Evolutionary conservation across 2,329 filamentous ascomycete species (phyloP), one percentile per base, ranked within the genome.

Genomic region (Diplodia intermedia): DNA sequence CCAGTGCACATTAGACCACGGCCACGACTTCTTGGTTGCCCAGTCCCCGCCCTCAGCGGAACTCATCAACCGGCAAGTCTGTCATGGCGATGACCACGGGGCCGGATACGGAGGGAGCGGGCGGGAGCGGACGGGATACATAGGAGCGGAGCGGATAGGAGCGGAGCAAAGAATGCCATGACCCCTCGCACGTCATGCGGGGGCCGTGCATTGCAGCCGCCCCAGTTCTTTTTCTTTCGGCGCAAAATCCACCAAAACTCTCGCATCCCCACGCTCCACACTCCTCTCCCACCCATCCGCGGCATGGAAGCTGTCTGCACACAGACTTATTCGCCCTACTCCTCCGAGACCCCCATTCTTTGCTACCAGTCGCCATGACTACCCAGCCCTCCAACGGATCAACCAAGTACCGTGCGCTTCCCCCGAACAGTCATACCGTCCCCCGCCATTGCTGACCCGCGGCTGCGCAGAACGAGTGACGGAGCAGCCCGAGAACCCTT

Each of bases 401-500:
- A 33, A 18, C 8, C 66, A 68, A 68, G 40, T 68, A 68, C 52
- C 12, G 66, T 68, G 31, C 66, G 66, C n/a, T 15, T 36, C 57
- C 12, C 56, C 23, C 26, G 23, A 15, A 61, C 31, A 67, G 55
- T 62, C 66, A 54, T 33, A 20, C 50, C 12, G 2, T 26, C 2
- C 2, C 23, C 23, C 14, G n/a, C 33, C 4, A n/a, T 31, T 20
- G 33, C 66, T 68, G n/a, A 68, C 66, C 15, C 38, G 50, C 38
- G 43, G 12, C 29, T 3, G 2, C 20, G 9, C 57, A 68, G 66
- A 63, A 50, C 20, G 66, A 56, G 47, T 68, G 20, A 56, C 56
- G 20, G 66, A 68, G 67, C 93, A 97, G 80, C 89, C 91, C 75
- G 94, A 97, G 82, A 99, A 98, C 81, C 94, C 94, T 36, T 98